A percentile compares a stretch with the other conserved stretches of the same genome.
Conservation (phyloP, 2,329 filamentous ascomycete species). For the Hymenotorrendiella dingleyae region DNA sequence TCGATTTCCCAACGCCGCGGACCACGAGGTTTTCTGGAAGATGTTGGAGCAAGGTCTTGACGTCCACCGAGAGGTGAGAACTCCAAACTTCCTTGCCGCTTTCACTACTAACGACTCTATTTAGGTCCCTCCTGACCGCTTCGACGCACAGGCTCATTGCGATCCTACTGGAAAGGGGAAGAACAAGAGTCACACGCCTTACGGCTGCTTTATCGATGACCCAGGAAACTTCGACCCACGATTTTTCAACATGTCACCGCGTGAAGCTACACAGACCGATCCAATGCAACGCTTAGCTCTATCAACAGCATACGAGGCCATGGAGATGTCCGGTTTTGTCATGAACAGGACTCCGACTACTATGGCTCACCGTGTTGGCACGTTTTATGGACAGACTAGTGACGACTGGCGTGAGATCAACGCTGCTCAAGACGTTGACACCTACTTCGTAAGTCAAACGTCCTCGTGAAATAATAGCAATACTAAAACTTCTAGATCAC, state of each 20-base stretch:
- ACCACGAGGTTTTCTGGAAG: constrained; percentile 10
- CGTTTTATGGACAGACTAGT: constrained; percentile 29
- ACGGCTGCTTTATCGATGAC: constrained; percentile 64
- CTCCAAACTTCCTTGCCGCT: too few relatives aligned
- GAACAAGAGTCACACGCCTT: constrained; percentile 70
- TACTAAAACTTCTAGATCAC: too few relatives aligned
- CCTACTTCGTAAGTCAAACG: constrained; percentile 31
- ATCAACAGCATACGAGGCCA: constrained; percentile 70
- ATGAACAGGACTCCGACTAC: constrained; percentile 28
- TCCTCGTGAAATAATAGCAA: too few relatives aligned
- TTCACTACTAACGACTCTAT: too few relatives aligned
- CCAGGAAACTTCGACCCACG: constrained; percentile 70
- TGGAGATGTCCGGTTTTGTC: constrained; percentile 76
- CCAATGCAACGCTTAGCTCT: constrained; percentile 64
- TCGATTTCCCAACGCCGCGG: constrained; percentile 7
- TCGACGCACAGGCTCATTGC: constrained; percentile 62
- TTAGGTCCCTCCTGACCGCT: constrained; percentile 63
- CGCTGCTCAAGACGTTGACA: constrained; percentile 27
- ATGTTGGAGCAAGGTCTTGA: constrained; percentile 7
- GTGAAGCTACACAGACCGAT: constrained; percentile 72
- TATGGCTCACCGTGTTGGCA: constrained; percentile 37
- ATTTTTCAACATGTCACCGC: constrained; percentile 81
- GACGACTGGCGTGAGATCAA: constrained; percentile 31
- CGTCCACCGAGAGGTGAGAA: constrained; percentile 19
- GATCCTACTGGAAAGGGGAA: constrained; percentile 65